Percentiles rank a stretch among this genome's conserved stretches.
phyloP scores from a whole-genome alignment of 495 filamentous ascomycete genomes.

The Usnea hakonensis region DNA sequence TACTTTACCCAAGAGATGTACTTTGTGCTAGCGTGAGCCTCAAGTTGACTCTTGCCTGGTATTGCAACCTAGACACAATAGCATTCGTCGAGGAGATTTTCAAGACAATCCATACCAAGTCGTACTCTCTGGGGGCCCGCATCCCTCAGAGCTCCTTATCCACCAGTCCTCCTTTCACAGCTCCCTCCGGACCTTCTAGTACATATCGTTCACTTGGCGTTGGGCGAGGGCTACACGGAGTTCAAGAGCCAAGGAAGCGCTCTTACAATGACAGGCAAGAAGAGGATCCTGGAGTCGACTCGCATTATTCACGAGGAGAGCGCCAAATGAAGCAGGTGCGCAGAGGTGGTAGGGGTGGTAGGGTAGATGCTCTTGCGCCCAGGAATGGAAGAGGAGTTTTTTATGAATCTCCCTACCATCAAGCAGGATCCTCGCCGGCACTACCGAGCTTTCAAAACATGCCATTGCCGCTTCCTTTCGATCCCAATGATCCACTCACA shows the following conservation, averaged over 20 bases:
- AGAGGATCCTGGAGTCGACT: conserved; percentile 38
- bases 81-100: conserved; percentile 85
- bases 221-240: conserved; percentile 18
- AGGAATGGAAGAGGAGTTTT: conserved; percentile 26
- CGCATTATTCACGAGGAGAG: conserved; percentile 39
- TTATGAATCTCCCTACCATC: conserved; percentile 1
- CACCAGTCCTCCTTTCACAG: conserved; percentile 15
- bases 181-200: conserved; percentile 30
- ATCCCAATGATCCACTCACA: conserved; percentile 60
- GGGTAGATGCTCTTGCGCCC: conserved; percentile 38
- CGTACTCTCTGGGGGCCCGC: conserved; percentile 50
- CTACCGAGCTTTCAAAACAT: conserved; percentile 40
- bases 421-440: conserved; percentile 20
- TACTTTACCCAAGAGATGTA: neutral
- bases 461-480: conserved; percentile 44
- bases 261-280: conserved; percentile 52
- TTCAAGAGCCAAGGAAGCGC: conserved; percentile 45
- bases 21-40: neutral
- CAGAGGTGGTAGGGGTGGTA: conserved; percentile 51
- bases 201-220: conserved; percentile 23
- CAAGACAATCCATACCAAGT: conserved; percentile 55
- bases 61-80: conserved; percentile 47
- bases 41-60: neutral
- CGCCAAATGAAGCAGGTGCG: conserved; percentile 67
- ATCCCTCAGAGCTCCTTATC: conserved; percentile 34